Percentiles rank a stretch among this genome's conserved stretches.
phyloP scores from a whole-genome alignment of 768 basidiomycete genomes.

The Leccinum sublutescens region DNA sequence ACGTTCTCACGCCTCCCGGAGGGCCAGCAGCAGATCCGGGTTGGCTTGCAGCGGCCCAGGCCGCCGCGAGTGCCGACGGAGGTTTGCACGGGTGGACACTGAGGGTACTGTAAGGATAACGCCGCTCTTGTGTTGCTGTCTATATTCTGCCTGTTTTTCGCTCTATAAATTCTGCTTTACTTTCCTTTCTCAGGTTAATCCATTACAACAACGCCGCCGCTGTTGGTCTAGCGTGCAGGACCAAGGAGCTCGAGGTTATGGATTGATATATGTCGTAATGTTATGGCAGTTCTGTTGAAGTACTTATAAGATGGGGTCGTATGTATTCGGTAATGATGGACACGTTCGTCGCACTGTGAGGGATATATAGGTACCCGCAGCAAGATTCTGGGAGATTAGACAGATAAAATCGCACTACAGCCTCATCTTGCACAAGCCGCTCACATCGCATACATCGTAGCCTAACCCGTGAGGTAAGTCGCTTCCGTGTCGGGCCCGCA shows the following conservation, averaged over 20 bases:
- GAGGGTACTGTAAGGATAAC: slow-evolving; percentile 61
- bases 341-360: slow-evolving; percentile 29
- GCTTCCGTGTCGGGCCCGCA: not conserved
- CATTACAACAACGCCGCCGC: slow-evolving; percentile 5
- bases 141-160: slow-evolving; percentile 23
- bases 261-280: slow-evolving; percentile 29
- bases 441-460: slow-evolving; percentile 9
- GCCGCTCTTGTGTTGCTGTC: slow-evolving; percentile 26
- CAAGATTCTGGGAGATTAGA: not conserved
- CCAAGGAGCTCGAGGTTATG: slow-evolving; percentile 11
- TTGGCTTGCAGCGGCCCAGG: slow-evolving; percentile 76
- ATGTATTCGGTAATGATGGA: slow-evolving; percentile 8
- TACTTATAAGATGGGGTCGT: slow-evolving; percentile 1
- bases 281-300: slow-evolving; percentile 14
- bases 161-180: slow-evolving; percentile 27
- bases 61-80: slow-evolving; percentile 62
- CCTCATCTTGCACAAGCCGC: not conserved
- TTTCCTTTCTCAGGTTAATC: slow-evolving; percentile 8
- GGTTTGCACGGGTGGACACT: slow-evolving; percentile 77
- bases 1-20: slow-evolving; percentile 44
- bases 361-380: not conserved
- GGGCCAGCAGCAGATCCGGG: slow-evolving; percentile 52
- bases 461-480: slow-evolving; percentile 23
- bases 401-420: slow-evolving; percentile 11
- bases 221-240: slow-evolving; percentile 10